Percentiles rank a stretch among this genome's conserved stretches.
These are phyloP conservation scores for Candida wancherniae DNA, from an alignment of 805 yeast species.

Conservation along the genomic window DNA sequence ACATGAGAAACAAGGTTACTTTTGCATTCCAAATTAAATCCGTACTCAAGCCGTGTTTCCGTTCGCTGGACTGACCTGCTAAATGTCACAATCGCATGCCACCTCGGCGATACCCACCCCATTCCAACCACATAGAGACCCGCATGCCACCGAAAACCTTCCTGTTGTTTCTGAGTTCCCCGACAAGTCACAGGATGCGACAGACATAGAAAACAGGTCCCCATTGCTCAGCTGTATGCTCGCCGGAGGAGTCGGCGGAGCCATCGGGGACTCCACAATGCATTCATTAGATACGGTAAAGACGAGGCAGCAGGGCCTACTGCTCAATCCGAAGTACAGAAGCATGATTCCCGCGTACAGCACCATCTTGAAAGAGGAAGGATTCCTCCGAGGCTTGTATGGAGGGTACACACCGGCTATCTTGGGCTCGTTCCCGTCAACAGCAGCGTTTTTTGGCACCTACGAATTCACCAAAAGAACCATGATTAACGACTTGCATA, in stretches of 20 bases:
- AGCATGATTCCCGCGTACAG: conserved; percentile 72
- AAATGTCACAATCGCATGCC: conserved; percentile 14
- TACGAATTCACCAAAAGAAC: conserved; percentile 77
- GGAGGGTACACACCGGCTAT: conserved; percentile 92
- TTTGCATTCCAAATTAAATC: too few relatives aligned
- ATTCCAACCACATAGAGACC: conserved; percentile 15
- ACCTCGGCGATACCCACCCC: conserved; percentile 19
- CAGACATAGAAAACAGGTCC: conserved; percentile 19
- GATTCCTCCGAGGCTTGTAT: conserved; percentile 76
- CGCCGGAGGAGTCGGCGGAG: conserved; percentile 95
- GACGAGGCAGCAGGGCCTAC: conserved; percentile 96
- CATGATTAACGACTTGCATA: conserved; percentile 55
- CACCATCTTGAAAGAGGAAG: conserved; percentile 80
- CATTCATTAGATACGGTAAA: conserved; percentile 96
- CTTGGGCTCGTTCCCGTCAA: conserved; percentile 89
- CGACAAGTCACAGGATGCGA: too few relatives aligned
- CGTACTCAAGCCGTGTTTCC: too few relatives aligned
- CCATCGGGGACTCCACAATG: conserved; percentile 88
- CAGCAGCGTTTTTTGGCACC: conserved; percentile 89
- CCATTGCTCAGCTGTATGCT: conserved; percentile 59
- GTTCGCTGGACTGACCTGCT: too few relatives aligned
- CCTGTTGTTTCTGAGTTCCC: too few relatives aligned
- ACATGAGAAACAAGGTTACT: too few relatives aligned
- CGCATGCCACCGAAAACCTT: conserved; percentile 5
- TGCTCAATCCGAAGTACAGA: conserved; percentile 58